Percentiles rank a stretch among this genome's conserved stretches.
phyloP scores from a whole-genome alignment of 805 yeast species.

The Yamadazyma paraphyllophila region DNA sequence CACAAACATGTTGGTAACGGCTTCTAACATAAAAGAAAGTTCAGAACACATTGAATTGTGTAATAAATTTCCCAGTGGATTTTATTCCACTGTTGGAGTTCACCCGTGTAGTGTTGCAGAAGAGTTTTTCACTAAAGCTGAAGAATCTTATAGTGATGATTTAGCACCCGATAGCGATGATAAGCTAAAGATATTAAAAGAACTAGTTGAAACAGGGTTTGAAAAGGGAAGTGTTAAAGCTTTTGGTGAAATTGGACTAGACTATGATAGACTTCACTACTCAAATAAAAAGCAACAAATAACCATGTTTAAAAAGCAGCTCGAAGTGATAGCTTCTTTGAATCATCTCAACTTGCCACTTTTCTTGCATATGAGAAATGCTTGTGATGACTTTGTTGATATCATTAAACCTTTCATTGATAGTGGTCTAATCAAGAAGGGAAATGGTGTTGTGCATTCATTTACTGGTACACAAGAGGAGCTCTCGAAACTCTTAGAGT shows the following conservation, averaged over 20 bases:
- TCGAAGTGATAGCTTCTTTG: constrained; percentile 53
- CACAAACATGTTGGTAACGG: constrained; percentile 72
- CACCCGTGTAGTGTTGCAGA: constrained; percentile 84
- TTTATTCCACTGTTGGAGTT: constrained; percentile 80
- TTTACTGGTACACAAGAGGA: constrained; percentile 83
- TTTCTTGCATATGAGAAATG: constrained; percentile 86
- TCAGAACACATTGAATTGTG: constrained; percentile 59
- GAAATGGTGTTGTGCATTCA: constrained; percentile 88
- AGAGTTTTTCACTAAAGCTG: constrained; percentile 33
- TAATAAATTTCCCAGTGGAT: constrained; percentile 23
- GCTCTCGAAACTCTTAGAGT: constrained; percentile 49
- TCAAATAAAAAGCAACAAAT: constrained; percentile 68
- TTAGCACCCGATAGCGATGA: constrained; percentile 23
- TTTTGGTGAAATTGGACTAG: constrained; percentile 94
- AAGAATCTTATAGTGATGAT: constrained; percentile 34
- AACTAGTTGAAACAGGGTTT: constrained; percentile 48
- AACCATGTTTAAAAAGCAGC: constrained; percentile 67
- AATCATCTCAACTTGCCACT: constrained; percentile 60
- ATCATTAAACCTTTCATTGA: constrained; percentile 62
- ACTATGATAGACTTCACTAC: constrained; percentile 84
- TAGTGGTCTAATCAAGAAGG: constrained; percentile 36
- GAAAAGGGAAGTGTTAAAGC: constrained; percentile 61
- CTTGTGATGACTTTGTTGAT: constrained; percentile 72
- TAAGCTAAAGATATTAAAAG: constrained; percentile 49
- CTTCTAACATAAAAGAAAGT: constrained; percentile 72